A percentile compares a stretch with the other conserved stretches of the same genome.
Evolutionary conservation across 192 early-diverging fungal species (phyloP).

Genomic region (Linnemannia hyalina): DNA sequence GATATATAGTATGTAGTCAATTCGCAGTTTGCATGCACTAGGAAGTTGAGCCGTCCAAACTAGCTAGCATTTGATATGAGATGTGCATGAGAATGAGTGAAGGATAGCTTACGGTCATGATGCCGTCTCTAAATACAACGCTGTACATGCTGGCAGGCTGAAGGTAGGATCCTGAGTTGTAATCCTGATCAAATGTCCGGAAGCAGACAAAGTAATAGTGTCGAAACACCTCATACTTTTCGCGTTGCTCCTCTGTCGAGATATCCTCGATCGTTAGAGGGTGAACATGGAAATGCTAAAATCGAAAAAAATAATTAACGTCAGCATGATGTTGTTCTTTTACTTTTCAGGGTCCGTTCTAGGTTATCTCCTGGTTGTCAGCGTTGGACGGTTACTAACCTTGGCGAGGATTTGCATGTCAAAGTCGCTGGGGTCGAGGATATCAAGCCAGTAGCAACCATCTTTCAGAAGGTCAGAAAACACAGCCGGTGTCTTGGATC

Average conservation of each 20-base stretch:
- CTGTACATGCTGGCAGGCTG: conserved; percentile 77
- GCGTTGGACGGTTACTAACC: conserved; percentile 26
- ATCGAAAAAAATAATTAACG: conserved; percentile 5
- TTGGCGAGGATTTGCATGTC: conserved; percentile 71
- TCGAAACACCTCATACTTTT: conserved; percentile 90
- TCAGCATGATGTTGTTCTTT: conserved; percentile 10
- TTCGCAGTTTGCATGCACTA: neutral
- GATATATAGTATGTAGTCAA: neutral
- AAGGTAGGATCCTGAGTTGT: conserved; percentile 67
- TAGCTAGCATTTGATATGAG: neutral
- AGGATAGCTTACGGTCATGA: conserved; percentile 65
- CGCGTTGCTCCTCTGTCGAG: conserved; percentile 82
- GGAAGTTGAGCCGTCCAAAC: neutral
- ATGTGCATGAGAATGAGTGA: neutral
- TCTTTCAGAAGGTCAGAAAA: conserved; percentile 50
- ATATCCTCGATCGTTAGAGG: conserved; percentile 91
- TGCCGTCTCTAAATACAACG: conserved; percentile 73
- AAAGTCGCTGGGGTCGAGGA: conserved; percentile 57
- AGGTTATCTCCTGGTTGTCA: neutral
- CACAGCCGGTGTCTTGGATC: neutral
- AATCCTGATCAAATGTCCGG: conserved; percentile 76
- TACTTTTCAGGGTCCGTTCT: neutral
- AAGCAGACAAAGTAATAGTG: conserved; percentile 94
- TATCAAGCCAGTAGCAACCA: conserved; percentile 81
- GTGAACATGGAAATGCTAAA: conserved; percentile 76